phyloP scores from a whole-genome alignment of 805 yeast genomes.

The Ogataea allantospora region DNA sequence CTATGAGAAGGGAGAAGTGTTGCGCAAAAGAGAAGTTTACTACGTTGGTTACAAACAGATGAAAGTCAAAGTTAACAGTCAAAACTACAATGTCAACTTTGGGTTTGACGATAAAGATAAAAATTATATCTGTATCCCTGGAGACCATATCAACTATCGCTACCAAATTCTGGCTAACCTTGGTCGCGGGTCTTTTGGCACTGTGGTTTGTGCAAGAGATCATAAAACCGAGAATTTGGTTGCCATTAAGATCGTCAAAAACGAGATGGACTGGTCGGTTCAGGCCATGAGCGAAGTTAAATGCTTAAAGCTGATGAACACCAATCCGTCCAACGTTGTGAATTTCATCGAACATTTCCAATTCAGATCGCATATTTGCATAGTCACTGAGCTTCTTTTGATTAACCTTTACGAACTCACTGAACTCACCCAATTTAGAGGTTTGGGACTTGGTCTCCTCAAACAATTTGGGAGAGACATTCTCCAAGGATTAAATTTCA shows the following conservation, averaged over 20 bases:
- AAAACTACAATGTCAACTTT: constrained; percentile 47
- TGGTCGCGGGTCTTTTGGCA: constrained; percentile 84
- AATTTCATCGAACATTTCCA: constrained; percentile 66
- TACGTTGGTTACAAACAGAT: constrained; percentile 43
- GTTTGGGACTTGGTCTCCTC: constrained; percentile 43
- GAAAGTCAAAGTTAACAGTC: constrained; percentile 35
- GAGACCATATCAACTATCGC: constrained; percentile 76
- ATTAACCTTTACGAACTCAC: constrained; percentile 62
- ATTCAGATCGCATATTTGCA: constrained; percentile 81
- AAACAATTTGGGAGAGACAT: constrained; percentile 52
- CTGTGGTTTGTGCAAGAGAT: constrained; percentile 67
- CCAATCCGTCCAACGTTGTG: constrained; percentile 38
- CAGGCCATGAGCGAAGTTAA: constrained; percentile 80
- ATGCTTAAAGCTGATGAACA: constrained; percentile 50
- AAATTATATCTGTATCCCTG: constrained; percentile 51
- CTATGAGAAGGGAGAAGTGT: constrained; percentile 62
- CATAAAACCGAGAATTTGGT: constrained; percentile 55
- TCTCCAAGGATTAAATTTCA: constrained; percentile 54
- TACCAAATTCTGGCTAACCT: constrained; percentile 58
- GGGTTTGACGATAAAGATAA: constrained; percentile 73
- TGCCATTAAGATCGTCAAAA: constrained; percentile 78
- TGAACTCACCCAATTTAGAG: constrained; percentile 48
- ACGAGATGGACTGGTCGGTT: constrained; percentile 67
- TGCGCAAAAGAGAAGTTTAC: constrained; percentile 47
- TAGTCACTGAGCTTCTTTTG: constrained; percentile 69